These are phyloP conservation scores for Croton setiger DNA, from an alignment of 441 rosid genomes.

Conservation along the genomic window DNA sequence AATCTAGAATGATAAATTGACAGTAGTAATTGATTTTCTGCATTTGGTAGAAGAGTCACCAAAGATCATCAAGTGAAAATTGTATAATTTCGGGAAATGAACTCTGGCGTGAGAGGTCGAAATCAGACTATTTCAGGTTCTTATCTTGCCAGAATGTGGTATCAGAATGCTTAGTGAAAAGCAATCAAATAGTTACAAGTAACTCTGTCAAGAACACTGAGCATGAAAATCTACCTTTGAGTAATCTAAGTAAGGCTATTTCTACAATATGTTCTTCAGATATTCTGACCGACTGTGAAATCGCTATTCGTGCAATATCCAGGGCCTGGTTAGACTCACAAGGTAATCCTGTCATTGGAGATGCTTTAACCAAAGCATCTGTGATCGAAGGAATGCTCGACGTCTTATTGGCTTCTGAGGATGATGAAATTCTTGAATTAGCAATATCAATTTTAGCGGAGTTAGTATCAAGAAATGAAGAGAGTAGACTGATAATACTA, in stretches of 20 bases:
- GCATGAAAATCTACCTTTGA: conserved; percentile 16
- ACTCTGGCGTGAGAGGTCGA: conserved; percentile 25
- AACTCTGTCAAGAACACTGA: conserved; percentile 20
- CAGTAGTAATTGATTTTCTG: conserved; percentile 12
- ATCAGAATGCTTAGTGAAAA: conserved; percentile 34
- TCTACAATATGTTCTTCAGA: conserved; percentile 38
- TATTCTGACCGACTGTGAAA: conserved; percentile 41
- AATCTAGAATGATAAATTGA: conserved; percentile 9
- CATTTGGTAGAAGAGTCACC: conserved; percentile 28
- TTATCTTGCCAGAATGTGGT: conserved; percentile 39
- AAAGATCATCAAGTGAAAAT: conserved; percentile 30
- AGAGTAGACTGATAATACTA: conserved; percentile 35
- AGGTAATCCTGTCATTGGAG: conserved; percentile 34
- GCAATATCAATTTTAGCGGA: conserved; percentile 50
- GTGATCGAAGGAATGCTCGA: conserved; percentile 50
- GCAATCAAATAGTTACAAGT: conserved; percentile 20
- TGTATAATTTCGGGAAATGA: conserved; percentile 20
- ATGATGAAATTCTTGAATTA: conserved; percentile 51
- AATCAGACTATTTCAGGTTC: conserved; percentile 27
- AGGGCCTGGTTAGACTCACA: conserved; percentile 47
- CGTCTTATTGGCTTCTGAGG: conserved; percentile 45
- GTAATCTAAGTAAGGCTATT: conserved; percentile 38
- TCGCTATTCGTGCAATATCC: conserved; percentile 37
- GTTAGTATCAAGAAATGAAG: conserved; percentile 31
- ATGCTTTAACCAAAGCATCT: conserved; percentile 34